Percentiles rank a stretch among this genome's conserved stretches.
These are phyloP conservation scores for Camelina sativa DNA, from an alignment of 345 rosid species.

Conservation along the genomic window DNA sequence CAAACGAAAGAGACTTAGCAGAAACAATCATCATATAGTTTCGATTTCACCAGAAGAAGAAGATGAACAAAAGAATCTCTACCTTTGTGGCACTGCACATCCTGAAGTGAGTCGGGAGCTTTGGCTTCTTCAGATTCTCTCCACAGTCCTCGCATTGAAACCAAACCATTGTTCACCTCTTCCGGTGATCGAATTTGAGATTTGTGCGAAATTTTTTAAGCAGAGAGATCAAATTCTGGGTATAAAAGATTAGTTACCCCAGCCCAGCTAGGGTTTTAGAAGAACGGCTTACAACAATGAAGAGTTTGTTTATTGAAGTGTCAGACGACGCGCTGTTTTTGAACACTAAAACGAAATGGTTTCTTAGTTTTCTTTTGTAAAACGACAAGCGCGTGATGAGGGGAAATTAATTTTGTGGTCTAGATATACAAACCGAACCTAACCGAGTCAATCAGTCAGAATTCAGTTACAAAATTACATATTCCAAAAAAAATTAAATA, in stretches of 20 bases:
- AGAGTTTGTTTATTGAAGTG: background rate
- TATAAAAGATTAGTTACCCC: background rate
- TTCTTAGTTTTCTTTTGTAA: background rate
- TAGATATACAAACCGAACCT: background rate
- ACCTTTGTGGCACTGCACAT: slow-evolving; percentile 86
- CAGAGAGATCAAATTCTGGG: slow-evolving; percentile 21
- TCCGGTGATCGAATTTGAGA: slow-evolving; percentile 6
- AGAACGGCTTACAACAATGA: background rate
- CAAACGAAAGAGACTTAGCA: slow-evolving; percentile 10
- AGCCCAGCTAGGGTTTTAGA: slow-evolving; percentile 27
- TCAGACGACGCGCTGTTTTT: slow-evolving; percentile 33
- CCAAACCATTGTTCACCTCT: slow-evolving; percentile 77
- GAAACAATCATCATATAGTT: slow-evolving; percentile 14
- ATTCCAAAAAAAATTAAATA: background rate
- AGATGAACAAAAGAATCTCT: background rate
- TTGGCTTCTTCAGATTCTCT: slow-evolving; percentile 91
- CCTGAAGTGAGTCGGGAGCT: slow-evolving; percentile 78
- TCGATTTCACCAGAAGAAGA: slow-evolving; percentile 7
- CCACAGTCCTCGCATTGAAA: slow-evolving; percentile 99
- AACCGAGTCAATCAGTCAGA: background rate
- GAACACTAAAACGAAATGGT: background rate
- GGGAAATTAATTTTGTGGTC: background rate
- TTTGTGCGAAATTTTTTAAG: background rate
- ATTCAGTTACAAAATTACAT: background rate
- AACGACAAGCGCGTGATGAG: background rate